Evolutionary conservation across 2,329 filamentous ascomycete genomes (phyloP).

Genomic region (Lecanosticta acicola): DNA sequence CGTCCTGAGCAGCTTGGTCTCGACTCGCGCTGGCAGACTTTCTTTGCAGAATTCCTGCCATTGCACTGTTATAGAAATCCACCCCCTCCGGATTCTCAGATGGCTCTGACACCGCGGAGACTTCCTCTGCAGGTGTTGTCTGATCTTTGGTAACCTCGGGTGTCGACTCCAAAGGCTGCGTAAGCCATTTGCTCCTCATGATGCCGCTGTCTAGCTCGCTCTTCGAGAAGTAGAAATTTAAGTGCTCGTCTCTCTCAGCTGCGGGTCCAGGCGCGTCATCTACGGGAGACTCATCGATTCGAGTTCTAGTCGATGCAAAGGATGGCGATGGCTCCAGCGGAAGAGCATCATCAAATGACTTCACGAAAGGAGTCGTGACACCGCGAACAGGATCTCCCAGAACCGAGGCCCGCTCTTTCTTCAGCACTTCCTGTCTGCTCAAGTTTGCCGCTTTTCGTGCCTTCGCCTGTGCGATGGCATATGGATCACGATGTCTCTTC

Average conservation of each 20-base stretch:
- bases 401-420: constrained; percentile 56
- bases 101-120: no score
- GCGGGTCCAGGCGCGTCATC: constrained; percentile 13
- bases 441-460: constrained; percentile 81
- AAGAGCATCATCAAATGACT: constrained; percentile 65
- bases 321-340: constrained; percentile 30
- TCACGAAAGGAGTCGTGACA: constrained; percentile 71
- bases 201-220: constrained; percentile 63
- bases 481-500: constrained; percentile 69
- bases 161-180: constrained; percentile 4
- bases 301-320: constrained; percentile 17
- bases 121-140: no score
- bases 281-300: constrained; percentile 9
- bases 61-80: no score
- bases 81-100: no score
- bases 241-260: constrained; percentile 39
- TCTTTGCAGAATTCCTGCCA: no score
- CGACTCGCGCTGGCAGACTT: no score
- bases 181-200: constrained; percentile 59
- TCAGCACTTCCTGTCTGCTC: constrained; percentile 64
- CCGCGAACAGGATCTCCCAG: constrained; percentile 77
- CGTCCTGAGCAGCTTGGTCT: no score
- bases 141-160: no score
- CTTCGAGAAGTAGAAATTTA: constrained; percentile 72
- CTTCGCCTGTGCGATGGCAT: constrained; percentile 71